These are phyloP conservation scores for Fusarium burgessii DNA, from an alignment of 2,329 filamentous ascomycete species.

Conservation along the genomic window DNA sequence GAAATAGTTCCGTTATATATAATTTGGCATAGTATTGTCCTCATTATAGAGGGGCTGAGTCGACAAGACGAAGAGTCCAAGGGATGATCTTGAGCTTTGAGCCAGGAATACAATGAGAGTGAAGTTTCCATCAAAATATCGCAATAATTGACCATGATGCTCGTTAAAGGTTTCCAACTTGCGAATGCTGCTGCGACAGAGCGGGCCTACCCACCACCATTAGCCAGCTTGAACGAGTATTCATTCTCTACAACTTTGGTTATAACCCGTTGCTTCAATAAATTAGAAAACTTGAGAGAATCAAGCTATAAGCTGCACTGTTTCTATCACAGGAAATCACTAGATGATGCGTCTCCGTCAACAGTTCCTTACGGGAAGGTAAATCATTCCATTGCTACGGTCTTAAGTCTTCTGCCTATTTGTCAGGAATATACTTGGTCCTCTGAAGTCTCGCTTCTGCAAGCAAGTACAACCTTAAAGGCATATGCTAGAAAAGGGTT, in stretches of 20 bases:
- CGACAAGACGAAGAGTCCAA: neutral
- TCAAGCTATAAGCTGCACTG: neutral
- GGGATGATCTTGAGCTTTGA: neutral
- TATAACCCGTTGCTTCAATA: neutral
- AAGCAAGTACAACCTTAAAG: neutral
- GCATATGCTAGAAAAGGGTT: too few relatives aligned
- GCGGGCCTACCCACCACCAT: too few relatives aligned
- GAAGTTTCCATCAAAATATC: neutral
- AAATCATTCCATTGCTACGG: neutral
- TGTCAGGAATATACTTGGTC: too few relatives aligned
- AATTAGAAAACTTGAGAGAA: neutral
- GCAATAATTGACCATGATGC: too few relatives aligned
- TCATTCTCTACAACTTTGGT: neutral
- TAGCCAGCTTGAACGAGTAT: neutral
- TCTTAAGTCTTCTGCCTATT: neutral
- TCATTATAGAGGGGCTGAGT: neutral
- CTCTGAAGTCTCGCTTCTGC: neutral
- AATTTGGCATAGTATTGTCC: neutral
- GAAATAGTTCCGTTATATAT: too few relatives aligned
- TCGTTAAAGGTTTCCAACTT: too few relatives aligned
- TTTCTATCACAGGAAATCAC: too few relatives aligned
- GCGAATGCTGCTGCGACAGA: neutral
- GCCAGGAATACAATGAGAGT: neutral
- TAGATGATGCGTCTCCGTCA: neutral
- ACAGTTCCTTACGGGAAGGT: neutral